These are phyloP conservation scores for Pythium brachiatum DNA, from an alignment of 352 stramenopile genomes.

Conservation along the genomic window DNA sequence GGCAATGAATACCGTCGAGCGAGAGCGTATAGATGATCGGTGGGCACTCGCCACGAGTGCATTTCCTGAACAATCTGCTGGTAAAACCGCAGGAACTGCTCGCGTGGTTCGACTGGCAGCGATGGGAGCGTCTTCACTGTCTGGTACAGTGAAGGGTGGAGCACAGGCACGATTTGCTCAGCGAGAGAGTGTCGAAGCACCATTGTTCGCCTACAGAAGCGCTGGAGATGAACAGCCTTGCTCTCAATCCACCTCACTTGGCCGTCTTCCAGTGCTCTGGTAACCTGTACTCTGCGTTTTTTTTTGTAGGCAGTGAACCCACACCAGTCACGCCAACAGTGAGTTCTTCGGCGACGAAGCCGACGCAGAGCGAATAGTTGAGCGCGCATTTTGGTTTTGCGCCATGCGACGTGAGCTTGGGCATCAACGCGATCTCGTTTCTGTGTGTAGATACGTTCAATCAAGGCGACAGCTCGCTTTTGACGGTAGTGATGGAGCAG, in stretches of 20 bases:
- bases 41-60: conserved; percentile 32
- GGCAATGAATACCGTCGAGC: conserved; percentile 27
- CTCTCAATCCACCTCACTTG: conserved; percentile 19
- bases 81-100: conserved; percentile 25
- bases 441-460: conserved; percentile 27
- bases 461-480: conserved; percentile 28
- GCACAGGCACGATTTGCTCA: conserved; percentile 8
- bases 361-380: conserved; percentile 7
- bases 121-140: background rate
- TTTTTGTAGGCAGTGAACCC: background rate
- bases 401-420: conserved; percentile 11
- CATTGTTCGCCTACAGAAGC: conserved; percentile 2
- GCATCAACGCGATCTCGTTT: conserved; percentile 22
- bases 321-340: conserved; percentile 8
- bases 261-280: conserved; percentile 7
- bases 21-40: conserved; percentile 27
- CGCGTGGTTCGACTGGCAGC: background rate
- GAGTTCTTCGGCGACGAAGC: background rate
- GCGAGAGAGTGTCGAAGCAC: background rate
- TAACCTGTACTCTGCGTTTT: background rate
- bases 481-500: conserved; percentile 22
- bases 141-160: conserved; percentile 10
- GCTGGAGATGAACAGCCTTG: conserved; percentile 18
- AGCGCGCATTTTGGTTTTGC: conserved; percentile 26
- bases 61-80: conserved; percentile 30